Percentiles rank a stretch among this genome's conserved stretches.
phyloP scores from a whole-genome alignment of 2,329 filamentous ascomycete species.

The Alternaria panax region DNA sequence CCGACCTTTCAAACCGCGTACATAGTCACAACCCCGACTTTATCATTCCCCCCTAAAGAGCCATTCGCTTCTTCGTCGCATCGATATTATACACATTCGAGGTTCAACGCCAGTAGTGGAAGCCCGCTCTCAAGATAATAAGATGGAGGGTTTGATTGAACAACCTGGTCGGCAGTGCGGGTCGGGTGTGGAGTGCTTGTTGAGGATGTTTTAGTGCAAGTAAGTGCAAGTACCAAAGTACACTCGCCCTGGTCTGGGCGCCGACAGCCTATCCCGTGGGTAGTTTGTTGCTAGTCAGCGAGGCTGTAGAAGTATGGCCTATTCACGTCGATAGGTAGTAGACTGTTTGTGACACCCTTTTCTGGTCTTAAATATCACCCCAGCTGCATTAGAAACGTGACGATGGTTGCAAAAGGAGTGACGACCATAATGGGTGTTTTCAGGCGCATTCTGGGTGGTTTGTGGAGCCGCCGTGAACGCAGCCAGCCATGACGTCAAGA shows the following conservation, averaged over 20 bases:
- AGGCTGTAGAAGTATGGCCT: slow-evolving; percentile 1
- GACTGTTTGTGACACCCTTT: too few species aligned
- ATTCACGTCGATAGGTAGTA: neutral
- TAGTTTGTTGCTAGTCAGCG: neutral
- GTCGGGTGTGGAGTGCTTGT: slow-evolving; percentile 1
- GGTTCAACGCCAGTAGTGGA: neutral
- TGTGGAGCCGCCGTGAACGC: neutral
- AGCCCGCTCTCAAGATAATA: neutral
- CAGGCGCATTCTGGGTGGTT: neutral
- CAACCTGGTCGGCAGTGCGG: slow-evolving; percentile 1
- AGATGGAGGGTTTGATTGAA: neutral
- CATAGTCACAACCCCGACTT: neutral
- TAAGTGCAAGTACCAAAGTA: neutral
- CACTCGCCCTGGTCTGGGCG: neutral
- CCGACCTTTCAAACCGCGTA: neutral
- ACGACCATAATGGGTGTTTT: neutral
- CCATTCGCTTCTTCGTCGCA: neutral
- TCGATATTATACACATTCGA: neutral
- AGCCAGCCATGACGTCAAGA: neutral
- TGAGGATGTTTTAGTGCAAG: neutral
- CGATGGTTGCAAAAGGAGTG: neutral
- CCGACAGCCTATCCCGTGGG: neutral
- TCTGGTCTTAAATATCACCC: neutral
- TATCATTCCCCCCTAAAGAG: neutral
- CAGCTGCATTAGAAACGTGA: neutral